These are phyloP conservation scores for Xerocomellus chrysenteron DNA, from an alignment of 768 basidiomycete species.

Conservation along the genomic window DNA sequence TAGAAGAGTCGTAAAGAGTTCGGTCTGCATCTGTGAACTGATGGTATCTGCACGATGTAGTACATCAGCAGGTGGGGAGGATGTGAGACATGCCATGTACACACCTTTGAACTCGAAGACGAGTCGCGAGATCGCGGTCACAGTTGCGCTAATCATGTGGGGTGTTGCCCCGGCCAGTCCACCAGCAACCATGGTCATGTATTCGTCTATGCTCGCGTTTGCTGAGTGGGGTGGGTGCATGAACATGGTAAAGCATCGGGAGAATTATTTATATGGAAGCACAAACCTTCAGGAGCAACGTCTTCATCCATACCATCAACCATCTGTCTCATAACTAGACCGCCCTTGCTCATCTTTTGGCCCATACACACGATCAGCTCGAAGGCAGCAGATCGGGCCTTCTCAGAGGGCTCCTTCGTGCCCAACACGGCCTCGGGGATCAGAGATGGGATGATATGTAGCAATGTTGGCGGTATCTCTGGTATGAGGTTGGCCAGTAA, in stretches of 20 bases:
- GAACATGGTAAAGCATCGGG: conserved; percentile 3
- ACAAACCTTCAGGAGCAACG: conserved; percentile 41
- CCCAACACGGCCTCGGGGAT: conserved; percentile 94
- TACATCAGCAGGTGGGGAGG: neutral
- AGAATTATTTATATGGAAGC: neutral
- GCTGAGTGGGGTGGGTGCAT: conserved; percentile 38
- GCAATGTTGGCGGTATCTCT: conserved; percentile 60
- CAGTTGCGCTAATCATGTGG: conserved; percentile 97
- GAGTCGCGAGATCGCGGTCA: conserved; percentile 90
- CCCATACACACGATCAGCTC: conserved; percentile 91
- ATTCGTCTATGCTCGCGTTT: conserved; percentile 81
- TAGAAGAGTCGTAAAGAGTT: conserved; percentile 81
- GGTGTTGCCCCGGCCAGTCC: conserved; percentile 91
- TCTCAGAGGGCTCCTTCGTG: conserved; percentile 96
- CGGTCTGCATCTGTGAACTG: conserved; percentile 68
- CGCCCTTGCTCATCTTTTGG: conserved; percentile 84
- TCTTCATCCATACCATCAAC: conserved; percentile 86
- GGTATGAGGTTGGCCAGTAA: conserved; percentile 71
- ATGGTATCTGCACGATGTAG: conserved; percentile 53
- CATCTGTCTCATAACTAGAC: conserved; percentile 72
- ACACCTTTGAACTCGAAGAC: conserved; percentile 95
- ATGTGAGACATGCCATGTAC: neutral
- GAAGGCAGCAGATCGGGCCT: conserved; percentile 85
- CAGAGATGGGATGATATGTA: conserved; percentile 84
- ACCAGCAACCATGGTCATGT: conserved; percentile 94